Evolutionary conservation across 768 basidiomycete species (phyloP).

Genomic region (Nidula microcarpa): DNA sequence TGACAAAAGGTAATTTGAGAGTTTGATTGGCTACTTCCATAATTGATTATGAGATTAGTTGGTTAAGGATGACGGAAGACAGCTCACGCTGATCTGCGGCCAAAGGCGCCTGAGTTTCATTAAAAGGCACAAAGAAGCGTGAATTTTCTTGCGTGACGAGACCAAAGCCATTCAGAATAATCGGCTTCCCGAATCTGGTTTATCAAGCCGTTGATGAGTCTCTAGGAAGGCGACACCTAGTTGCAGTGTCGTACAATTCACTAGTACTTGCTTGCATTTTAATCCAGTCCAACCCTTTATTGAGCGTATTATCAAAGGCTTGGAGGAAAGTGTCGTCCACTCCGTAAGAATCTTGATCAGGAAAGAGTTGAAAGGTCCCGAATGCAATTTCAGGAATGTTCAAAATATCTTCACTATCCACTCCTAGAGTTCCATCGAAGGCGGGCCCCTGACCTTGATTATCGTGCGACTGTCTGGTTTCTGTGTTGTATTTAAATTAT

Average conservation of each 20-base stretch:
- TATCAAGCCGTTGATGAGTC: too few species aligned
- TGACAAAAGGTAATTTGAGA: conserved; percentile 47
- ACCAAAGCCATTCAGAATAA: conserved; percentile 53
- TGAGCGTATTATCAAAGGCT: conserved; percentile 48
- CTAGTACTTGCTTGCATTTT: conserved; percentile 40
- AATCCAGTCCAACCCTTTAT: conserved; percentile 56
- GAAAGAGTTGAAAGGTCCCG: conserved; percentile 61
- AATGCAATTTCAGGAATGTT: conserved; percentile 57
- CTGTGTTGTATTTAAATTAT: too few species aligned
- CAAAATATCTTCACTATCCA: conserved; percentile 64
- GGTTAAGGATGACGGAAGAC: too few species aligned
- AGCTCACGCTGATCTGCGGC: too few species aligned
- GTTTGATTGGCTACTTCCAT: too few species aligned
- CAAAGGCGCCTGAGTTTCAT: conserved; percentile 40
- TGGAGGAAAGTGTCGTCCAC: conserved; percentile 43
- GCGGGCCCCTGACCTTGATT: conserved; percentile 40
- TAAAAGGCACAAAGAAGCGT: conserved; percentile 60
- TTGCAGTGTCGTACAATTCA: conserved; percentile 34
- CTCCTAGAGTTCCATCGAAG: conserved; percentile 62
- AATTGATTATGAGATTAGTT: too few species aligned
- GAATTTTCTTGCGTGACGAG: conserved; percentile 56
- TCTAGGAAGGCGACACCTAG: too few species aligned
- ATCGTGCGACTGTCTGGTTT: conserved; percentile 47
- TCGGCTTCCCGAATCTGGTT: conserved; percentile 55
- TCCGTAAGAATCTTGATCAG: conserved; percentile 60